Conservation (phyloP, 1,284 basidiomycete species). For the Coniferiporia sulphurascens region DNA sequence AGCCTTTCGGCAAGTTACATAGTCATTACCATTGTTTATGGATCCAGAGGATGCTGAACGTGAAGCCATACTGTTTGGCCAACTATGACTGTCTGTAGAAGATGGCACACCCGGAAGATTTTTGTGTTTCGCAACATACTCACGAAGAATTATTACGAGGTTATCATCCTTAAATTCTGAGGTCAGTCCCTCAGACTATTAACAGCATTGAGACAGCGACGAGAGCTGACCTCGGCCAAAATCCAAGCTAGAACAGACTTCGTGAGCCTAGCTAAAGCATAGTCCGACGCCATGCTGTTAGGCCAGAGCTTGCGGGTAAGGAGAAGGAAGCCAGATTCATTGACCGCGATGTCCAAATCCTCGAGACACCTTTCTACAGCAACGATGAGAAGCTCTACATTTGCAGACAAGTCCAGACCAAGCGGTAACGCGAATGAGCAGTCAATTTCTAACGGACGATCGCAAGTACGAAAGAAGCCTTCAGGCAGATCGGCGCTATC, state of each 20-base stretch:
- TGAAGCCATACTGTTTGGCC: slow-evolving; percentile 40
- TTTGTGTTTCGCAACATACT: slow-evolving; percentile 51
- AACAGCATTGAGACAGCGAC: not conserved
- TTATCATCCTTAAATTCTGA: slow-evolving; percentile 46
- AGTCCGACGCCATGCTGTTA: slow-evolving; percentile 63
- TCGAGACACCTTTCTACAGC: slow-evolving; percentile 67
- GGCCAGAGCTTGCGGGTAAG: slow-evolving; percentile 67
- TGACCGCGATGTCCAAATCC: slow-evolving; percentile 66
- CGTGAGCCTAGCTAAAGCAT: slow-evolving; percentile 39
- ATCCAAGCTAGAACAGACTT: slow-evolving; percentile 25
- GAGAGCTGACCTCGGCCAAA: slow-evolving; percentile 18
- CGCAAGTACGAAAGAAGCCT: slow-evolving; percentile 33
- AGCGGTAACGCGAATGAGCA: slow-evolving; percentile 65
- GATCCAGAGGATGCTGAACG: slow-evolving; percentile 39
- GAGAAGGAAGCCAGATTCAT: slow-evolving; percentile 67
- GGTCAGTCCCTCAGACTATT: not conserved
- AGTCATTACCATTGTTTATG: slow-evolving; percentile 59
- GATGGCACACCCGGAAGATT: slow-evolving; percentile 61
- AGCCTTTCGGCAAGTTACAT: slow-evolving; percentile 48
- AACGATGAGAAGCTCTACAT: slow-evolving; percentile 67
- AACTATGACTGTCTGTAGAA: slow-evolving; percentile 37
- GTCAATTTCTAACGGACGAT: slow-evolving; percentile 28
- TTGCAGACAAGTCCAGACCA: slow-evolving; percentile 63
- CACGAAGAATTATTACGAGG: slow-evolving; percentile 55
- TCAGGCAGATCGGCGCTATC: slow-evolving; percentile 37